phyloP scores from a whole-genome alignment of 1,139 yeast genomes.

The Protomyces inundatus region DNA sequence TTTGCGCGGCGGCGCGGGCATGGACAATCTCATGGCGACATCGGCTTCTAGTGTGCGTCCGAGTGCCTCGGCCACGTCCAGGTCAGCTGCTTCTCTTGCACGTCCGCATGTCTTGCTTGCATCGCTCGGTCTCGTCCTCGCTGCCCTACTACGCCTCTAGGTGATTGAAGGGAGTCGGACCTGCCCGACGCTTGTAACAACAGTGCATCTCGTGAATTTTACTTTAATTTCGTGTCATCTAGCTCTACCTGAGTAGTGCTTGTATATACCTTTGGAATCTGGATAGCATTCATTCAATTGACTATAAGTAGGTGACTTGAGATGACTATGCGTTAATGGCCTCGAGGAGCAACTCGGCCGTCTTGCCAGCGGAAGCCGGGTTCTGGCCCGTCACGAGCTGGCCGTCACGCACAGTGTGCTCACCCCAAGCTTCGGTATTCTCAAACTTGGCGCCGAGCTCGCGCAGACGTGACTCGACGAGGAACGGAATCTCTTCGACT shows the following conservation, averaged over 20 bases:
- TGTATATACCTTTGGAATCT: too few relatives aligned
- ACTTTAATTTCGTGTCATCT: too few relatives aligned
- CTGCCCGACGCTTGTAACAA: background rate
- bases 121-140: slow-evolving; percentile 9
- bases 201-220: background rate
- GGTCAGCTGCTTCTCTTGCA: slow-evolving; percentile 11
- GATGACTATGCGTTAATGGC: background rate
- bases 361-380: slow-evolving; percentile 51
- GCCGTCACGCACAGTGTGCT: slow-evolving; percentile 50
- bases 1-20: slow-evolving; percentile 17
- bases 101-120: background rate
- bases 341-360: background rate
- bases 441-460: slow-evolving; percentile 46
- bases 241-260: too few relatives aligned
- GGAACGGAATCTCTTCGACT: slow-evolving; percentile 37
- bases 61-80: background rate
- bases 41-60: background rate
- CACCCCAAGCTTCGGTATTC: slow-evolving; percentile 48
- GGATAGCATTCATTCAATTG: too few relatives aligned
- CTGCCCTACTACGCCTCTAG: background rate
- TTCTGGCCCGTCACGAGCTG: slow-evolving; percentile 58
- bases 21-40: slow-evolving; percentile 11
- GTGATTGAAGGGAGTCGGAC: background rate
- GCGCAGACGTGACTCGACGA: slow-evolving; percentile 41
- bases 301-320: too few relatives aligned